Conservation (phyloP, 2,329 filamentous ascomycete genomes). For the Daldinia sp. region DNA sequence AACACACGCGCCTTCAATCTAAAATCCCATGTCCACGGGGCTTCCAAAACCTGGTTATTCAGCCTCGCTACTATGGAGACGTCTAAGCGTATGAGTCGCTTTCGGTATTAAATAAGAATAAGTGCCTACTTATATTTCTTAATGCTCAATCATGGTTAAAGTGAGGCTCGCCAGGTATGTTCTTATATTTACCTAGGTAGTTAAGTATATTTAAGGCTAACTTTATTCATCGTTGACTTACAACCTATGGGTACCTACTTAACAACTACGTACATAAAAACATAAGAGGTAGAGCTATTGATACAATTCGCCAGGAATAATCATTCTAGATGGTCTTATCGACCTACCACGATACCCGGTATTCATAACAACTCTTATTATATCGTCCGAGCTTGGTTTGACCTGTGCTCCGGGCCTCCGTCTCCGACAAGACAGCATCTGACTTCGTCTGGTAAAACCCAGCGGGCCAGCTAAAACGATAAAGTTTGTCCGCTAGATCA, state of each 20-base stretch:
- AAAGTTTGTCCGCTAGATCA: slow-evolving; percentile 14
- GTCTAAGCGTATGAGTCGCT: neutral
- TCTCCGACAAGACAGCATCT: neutral
- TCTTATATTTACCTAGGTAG: too few species aligned
- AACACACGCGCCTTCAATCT: neutral
- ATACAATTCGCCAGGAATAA: too few species aligned
- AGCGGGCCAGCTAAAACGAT: slow-evolving; percentile 1
- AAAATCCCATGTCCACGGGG: neutral
- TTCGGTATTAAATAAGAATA: neutral
- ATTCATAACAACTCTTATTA: neutral
- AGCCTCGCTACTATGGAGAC: neutral
- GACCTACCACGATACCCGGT: neutral
- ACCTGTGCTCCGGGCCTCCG: neutral
- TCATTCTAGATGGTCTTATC: too few species aligned
- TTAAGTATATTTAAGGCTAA: too few species aligned
- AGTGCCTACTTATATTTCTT: neutral
- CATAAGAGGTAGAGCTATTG: too few species aligned
- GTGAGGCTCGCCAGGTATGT: too few species aligned
- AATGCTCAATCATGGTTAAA: neutral
- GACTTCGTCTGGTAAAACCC: neutral
- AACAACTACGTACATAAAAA: too few species aligned
- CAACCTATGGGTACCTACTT: too few species aligned
- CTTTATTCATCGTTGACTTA: too few species aligned
- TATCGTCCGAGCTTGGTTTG: neutral
- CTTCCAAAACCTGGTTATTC: neutral